Percentiles rank a stretch among this genome's conserved stretches.
Evolutionary conservation across 306 rosid species (phyloP).

Genomic region (Cyamopsis tetragonoloba): DNA sequence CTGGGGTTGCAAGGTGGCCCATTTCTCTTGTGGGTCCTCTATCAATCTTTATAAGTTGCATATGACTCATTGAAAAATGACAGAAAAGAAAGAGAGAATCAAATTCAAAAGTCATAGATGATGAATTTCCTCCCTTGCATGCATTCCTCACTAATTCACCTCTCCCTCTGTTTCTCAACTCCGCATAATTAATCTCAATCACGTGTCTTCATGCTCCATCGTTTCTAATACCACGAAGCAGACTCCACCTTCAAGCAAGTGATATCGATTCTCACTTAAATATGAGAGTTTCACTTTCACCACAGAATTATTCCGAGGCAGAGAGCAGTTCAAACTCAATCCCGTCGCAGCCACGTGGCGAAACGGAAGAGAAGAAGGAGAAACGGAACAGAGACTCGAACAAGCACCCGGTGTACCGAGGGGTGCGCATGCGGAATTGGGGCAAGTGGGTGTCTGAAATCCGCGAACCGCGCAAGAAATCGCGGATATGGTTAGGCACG

Average conservation of each 20-base stretch:
- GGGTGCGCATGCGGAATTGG: slow-evolving; percentile 94
- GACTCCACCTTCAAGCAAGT: too few relatives aligned
- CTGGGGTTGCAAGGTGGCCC: slow-evolving; percentile 33
- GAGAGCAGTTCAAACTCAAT: slow-evolving; percentile 53
- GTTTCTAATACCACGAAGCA: too few relatives aligned
- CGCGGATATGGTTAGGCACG: slow-evolving; percentile 96
- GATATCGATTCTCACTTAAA: too few relatives aligned
- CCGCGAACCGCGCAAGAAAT: slow-evolving; percentile 90
- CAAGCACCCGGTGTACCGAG: slow-evolving; percentile 63
- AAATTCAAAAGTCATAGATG: slow-evolving; percentile 10
- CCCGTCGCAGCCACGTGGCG: slow-evolving; percentile 17
- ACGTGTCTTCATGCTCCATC: too few relatives aligned
- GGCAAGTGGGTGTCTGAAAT: slow-evolving; percentile 99
- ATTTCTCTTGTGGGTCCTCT: slow-evolving; percentile 38
- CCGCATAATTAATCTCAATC: not conserved
- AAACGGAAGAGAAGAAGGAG: not conserved
- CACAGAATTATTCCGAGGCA: slow-evolving; percentile 35
- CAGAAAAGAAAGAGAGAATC: too few relatives aligned
- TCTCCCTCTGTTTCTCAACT: not conserved
- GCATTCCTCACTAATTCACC: not conserved
- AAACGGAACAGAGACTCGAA: slow-evolving; percentile 52
- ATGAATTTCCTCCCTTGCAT: slow-evolving; percentile 7
- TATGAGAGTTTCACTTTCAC: slow-evolving; percentile 38
- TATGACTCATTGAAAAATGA: slow-evolving; percentile 41
- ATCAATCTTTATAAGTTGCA: slow-evolving; percentile 39